Percentiles rank a stretch among this genome's conserved stretches.
Evolutionary conservation across 2,329 filamentous ascomycete species (phyloP).

Genomic region (Xylariaceae sp.): DNA sequence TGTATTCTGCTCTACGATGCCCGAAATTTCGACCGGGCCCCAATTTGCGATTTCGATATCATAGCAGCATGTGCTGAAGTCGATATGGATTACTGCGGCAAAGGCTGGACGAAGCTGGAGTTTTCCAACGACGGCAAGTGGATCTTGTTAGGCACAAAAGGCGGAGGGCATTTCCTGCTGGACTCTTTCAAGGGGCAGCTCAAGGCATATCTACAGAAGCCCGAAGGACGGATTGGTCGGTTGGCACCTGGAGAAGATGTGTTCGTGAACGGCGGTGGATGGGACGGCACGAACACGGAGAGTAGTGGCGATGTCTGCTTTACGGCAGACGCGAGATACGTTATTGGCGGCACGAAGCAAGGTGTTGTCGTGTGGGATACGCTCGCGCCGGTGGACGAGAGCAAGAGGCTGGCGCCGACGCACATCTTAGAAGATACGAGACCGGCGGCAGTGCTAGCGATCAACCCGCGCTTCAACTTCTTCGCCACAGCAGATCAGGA

Average conservation of each 20-base stretch:
- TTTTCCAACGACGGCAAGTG: slow-evolving; percentile 95
- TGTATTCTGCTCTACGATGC: slow-evolving; percentile 85
- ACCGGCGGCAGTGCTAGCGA: slow-evolving; percentile 70
- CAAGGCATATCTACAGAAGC: slow-evolving; percentile 65
- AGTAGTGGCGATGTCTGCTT: slow-evolving; percentile 79
- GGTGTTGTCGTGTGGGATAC: slow-evolving; percentile 87
- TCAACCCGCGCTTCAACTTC: slow-evolving; percentile 89
- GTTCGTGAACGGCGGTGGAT: slow-evolving; percentile 33
- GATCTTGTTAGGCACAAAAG: slow-evolving; percentile 77
- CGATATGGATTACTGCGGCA: slow-evolving; percentile 52
- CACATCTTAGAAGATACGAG: slow-evolving; percentile 61
- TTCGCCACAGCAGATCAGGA: slow-evolving; percentile 87
- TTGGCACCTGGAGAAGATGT: slow-evolving; percentile 49
- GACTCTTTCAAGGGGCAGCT: slow-evolving; percentile 84
- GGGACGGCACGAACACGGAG: slow-evolving; percentile 46
- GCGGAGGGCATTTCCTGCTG: slow-evolving; percentile 81
- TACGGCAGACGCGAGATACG: slow-evolving; percentile 80
- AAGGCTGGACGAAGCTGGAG: slow-evolving; percentile 85
- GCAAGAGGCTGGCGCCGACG: slow-evolving; percentile 57
- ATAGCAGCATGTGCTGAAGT: slow-evolving; percentile 47
- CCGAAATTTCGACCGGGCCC: slow-evolving; percentile 87
- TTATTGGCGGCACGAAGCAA: slow-evolving; percentile 70
- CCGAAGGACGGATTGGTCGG: slow-evolving; percentile 45
- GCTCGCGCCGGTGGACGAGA: slow-evolving; percentile 49
- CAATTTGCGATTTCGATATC: slow-evolving; percentile 82